Percentiles rank a stretch among this genome's conserved stretches.
phyloP scores from a whole-genome alignment of 148 eudicot species.

The Silene uniflora region DNA sequence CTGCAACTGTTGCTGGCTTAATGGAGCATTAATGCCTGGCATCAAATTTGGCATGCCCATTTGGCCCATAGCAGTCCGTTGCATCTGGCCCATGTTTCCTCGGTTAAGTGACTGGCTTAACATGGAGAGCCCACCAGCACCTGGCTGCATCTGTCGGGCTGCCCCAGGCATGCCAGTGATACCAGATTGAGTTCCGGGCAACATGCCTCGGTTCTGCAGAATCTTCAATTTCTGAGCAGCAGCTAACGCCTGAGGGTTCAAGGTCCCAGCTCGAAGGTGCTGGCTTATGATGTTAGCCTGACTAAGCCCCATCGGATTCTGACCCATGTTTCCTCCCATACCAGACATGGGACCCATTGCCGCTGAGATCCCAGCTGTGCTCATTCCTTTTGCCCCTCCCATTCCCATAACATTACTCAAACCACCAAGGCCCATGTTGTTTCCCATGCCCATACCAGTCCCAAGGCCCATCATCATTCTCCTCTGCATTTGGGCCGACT shows the following conservation, averaged over 20 bases:
- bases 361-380: conserved; percentile 9
- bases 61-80: conserved; percentile 49
- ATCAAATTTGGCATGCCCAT: conserved; percentile 83
- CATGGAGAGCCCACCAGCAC: conserved; percentile 66
- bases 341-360: conserved; percentile 64
- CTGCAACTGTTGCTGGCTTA: conserved; percentile 51
- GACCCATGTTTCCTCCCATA: conserved; percentile 50
- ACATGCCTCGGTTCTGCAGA: conserved; percentile 37
- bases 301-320: conserved; percentile 42
- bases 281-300: conserved; percentile 57
- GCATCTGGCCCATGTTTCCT: conserved; percentile 53
- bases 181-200: conserved; percentile 51
- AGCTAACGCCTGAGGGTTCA: conserved; percentile 33
- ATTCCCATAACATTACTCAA: conserved; percentile 66
- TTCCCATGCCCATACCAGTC: conserved; percentile 54
- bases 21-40: conserved; percentile 58
- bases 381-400: conserved; percentile 55
- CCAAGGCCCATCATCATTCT: conserved; percentile 90
- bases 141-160: conserved; percentile 68
- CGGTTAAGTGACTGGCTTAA: conserved; percentile 53
- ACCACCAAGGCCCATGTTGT: conserved; percentile 76
- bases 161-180: conserved; percentile 52
- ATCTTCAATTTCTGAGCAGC: conserved; percentile 37
- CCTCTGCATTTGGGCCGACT: conserved; percentile 43
- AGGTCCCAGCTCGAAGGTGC: conserved; percentile 51